These are phyloP conservation scores for Rutidosis leptorrhynchoides DNA, from an alignment of 129 eudicot genomes.

Conservation along the genomic window DNA sequence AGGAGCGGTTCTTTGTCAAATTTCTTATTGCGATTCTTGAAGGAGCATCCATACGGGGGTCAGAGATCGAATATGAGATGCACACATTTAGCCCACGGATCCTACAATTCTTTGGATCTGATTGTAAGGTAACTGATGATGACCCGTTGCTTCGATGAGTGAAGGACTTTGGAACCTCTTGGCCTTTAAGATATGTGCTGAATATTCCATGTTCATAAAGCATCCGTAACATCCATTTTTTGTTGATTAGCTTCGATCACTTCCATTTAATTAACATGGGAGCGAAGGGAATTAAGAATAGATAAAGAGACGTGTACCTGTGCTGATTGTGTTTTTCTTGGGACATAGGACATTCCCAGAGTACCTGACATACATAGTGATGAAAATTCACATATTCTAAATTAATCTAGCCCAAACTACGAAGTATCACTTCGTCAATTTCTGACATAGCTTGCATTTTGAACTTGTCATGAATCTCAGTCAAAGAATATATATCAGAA, in stretches of 20 bases:
- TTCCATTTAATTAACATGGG: too few relatives aligned
- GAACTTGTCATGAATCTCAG: background rate
- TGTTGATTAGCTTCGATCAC: background rate
- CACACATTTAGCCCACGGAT: conserved; percentile 16
- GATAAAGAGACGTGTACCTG: background rate
- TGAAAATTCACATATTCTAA: background rate
- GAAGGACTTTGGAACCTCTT: too few relatives aligned
- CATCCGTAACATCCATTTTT: background rate
- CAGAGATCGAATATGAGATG: background rate
- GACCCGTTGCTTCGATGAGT: too few relatives aligned
- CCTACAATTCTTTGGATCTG: background rate
- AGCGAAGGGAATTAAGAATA: too few relatives aligned
- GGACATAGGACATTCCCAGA: background rate
- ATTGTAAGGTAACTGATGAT: too few relatives aligned
- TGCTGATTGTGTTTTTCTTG: background rate
- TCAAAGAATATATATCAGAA: background rate
- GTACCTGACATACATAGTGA: background rate
- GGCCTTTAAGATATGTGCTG: too few relatives aligned
- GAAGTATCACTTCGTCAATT: conserved; percentile 1
- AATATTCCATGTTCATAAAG: too few relatives aligned
- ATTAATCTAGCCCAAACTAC: conserved; percentile 7
- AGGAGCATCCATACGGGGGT: too few relatives aligned
- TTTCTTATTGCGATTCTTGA: background rate
- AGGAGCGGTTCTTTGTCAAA: background rate
- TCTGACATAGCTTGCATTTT: too few relatives aligned